A percentile compares a stretch with the other conserved stretches of the same genome.
phyloP scores from a whole-genome alignment of 495 filamentous ascomycete species.

The Bathelium albidoporum region DNA sequence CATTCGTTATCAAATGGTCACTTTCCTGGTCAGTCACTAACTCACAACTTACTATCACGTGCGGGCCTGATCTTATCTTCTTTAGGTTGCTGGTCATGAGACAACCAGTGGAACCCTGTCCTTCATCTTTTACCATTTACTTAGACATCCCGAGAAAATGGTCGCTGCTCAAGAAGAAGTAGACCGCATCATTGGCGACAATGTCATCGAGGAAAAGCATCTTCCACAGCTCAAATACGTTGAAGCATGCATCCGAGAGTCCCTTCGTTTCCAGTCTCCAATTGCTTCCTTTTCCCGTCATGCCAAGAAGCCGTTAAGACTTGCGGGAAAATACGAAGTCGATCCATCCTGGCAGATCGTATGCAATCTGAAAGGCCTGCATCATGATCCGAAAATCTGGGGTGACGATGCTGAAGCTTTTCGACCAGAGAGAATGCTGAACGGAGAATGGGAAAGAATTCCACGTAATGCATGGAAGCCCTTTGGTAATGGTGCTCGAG shows the following conservation, averaged over 20 bases:
- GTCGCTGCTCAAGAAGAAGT: conserved; percentile 55
- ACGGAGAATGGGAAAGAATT: conserved; percentile 48
- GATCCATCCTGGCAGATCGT: conserved; percentile 51
- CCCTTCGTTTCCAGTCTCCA: conserved; percentile 54
- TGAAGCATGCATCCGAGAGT: conserved; percentile 56
- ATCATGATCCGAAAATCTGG: conserved; percentile 56
- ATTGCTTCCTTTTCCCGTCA: conserved; percentile 47
- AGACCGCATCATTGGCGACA: conserved; percentile 54
- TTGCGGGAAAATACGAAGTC: conserved; percentile 58
- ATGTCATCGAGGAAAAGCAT: conserved; percentile 56
- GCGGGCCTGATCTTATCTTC: neutral
- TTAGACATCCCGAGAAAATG: conserved; percentile 51
- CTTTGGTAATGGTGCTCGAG: conserved; percentile 47
- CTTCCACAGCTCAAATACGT: conserved; percentile 57
- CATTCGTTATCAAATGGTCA: conserved; percentile 26
- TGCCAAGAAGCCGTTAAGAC: conserved; percentile 40
- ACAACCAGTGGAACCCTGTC: conserved; percentile 28
- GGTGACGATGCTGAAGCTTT: conserved; percentile 47
- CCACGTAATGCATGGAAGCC: conserved; percentile 49
- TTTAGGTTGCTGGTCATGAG: conserved; percentile 21
- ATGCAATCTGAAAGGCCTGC: conserved; percentile 46
- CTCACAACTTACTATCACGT: neutral
- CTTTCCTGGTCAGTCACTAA: conserved; percentile 17
- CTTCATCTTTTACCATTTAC: conserved; percentile 46
- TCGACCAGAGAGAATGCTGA: conserved; percentile 54